Evolutionary conservation across 2,329 filamentous ascomycete genomes (phyloP), one percentile per base, ranked within the genome.

Genomic region (Curvularia lunata): DNA sequence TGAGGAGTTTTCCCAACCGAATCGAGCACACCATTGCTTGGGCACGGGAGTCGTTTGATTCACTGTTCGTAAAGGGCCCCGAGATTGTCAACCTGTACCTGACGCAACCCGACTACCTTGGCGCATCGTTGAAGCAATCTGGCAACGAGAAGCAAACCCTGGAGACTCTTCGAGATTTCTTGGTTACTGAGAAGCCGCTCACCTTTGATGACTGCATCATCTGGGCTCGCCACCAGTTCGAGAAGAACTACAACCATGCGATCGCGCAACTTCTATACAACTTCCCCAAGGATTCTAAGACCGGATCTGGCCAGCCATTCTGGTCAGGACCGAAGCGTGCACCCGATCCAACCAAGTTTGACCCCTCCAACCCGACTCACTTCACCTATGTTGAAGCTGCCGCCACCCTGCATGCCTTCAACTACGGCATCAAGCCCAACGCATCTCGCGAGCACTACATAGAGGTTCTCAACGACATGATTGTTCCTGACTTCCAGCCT

Each of bases 11-110:
- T 83, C 95, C 95, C 58, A 99, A 99, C 83, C 90, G 90, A 71
- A 99, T 99, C 70, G 93, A 99, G 80, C 95, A 99, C 78, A 98
- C 95, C 0, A 99, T 99, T 76, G 95, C 95, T 2, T 99, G 95
- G 95, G 89, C 93, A 38, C 91, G 96, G 71, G 95, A 98, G 77
- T 85, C 97, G 64, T 99, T 99, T 79, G 92, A 98, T 80, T 89
- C 88, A 27, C 92, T 89, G 67, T 99, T 98, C 70, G 92, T 96
- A 68, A 95, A 94, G 68, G 92, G 92, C 30, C 91, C 95, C 0
- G 92, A 98, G 79, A 91, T 92, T 34, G 94, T 95, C 74, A 99
- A 99, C 76, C 83, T 96, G 57, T 97, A 99, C 76, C 83, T 99
- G 66, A 91, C 89, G 1, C 91, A 97, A 78, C 88, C 94, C 30